These are phyloP conservation scores for Cryptosporidium parvum DNA, from an alignment of 169 alveolate genomes.

Conservation along the genomic window DNA sequence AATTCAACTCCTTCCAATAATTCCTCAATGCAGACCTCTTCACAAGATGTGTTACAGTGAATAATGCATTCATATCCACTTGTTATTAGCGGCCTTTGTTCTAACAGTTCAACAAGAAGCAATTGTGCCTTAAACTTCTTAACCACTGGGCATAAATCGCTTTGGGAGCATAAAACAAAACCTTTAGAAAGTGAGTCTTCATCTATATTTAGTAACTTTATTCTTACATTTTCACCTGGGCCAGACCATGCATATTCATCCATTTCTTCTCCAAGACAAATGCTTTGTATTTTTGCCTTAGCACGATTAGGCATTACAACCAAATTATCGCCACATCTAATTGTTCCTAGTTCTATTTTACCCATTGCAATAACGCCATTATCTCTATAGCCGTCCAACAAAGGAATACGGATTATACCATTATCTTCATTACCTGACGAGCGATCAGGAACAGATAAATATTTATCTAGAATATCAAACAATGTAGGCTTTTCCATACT, in stretches of 20 bases:
- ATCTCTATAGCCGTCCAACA: slow-evolving; percentile 92
- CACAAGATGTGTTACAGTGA: slow-evolving; percentile 90
- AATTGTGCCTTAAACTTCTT: slow-evolving; percentile 91
- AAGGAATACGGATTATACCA: slow-evolving; percentile 90
- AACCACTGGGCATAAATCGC: slow-evolving; percentile 92
- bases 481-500: slow-evolving; percentile 86
- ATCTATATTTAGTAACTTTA: slow-evolving; percentile 89
- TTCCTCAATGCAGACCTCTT: slow-evolving; percentile 86
- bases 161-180: slow-evolving; percentile 92
- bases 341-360: slow-evolving; percentile 90
- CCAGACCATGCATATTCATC: slow-evolving; percentile 90
- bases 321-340: slow-evolving; percentile 84
- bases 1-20: slow-evolving; percentile 83
- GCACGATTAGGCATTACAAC: slow-evolving; percentile 89
- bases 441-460: slow-evolving; percentile 56
- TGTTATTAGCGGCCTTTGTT: slow-evolving; percentile 92
- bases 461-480: slow-evolving; percentile 85
- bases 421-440: slow-evolving; percentile 78
- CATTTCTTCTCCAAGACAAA: slow-evolving; percentile 86
- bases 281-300: slow-evolving; percentile 87
- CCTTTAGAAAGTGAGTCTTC: slow-evolving; percentile 96
- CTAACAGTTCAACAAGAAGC: slow-evolving; percentile 91
- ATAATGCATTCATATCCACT: slow-evolving; percentile 94
- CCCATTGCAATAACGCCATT: slow-evolving; percentile 93
- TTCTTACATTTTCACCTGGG: slow-evolving; percentile 92